Base-by-base conservation (phyloP, 352 stramenopile species). In the Pythium graminicola region DNA sequence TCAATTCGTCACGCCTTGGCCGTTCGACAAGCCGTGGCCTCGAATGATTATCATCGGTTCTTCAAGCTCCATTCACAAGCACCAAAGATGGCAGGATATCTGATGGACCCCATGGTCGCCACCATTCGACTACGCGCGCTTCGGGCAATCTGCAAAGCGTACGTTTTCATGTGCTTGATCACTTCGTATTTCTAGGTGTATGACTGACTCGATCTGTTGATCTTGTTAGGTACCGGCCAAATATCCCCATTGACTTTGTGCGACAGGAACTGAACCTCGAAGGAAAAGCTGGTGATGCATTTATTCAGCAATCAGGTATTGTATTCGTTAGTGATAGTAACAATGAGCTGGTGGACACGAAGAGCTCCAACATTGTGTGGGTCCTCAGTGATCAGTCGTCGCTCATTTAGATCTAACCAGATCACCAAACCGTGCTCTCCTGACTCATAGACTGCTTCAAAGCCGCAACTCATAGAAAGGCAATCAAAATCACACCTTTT, bases 11-110 rank as follows among this genome's bases (percentile, higher is more conserved):
- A 95, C 46, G 85, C 85, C 33, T 65, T 95, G 53, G 67, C 61
- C 7, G 85, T 95, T 51, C 85, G 83, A 40, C 75, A 88, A 38
- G 81, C 82, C 29, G 79, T 95, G 53, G 66, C 81, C 62, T 70
- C 79, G 57, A 93, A 93, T 75, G 70, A 93, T 65, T 95, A 89
- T 52, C 78, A 90, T 62, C 74, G 73, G 63, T 95, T 95, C 71
- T 95, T 93, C 57, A 73, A 90, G 72, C 73, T 95, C 41, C 89
- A 89, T 73, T 69, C 76, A 65, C 64, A 76, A 74, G 76, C 82
- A 64, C 85, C 82, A 26, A 95, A 95, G 65, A 95, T 95, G 85
- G 75, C 81, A 72, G 82, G 81, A 67, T 95, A 91, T 58, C 56
- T 95, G 24, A 95, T 95, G 85, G 83, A 95, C 60, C 68, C 79